Conservation (phyloP, 768 basidiomycete species). For the Suillus decipiens region DNA sequence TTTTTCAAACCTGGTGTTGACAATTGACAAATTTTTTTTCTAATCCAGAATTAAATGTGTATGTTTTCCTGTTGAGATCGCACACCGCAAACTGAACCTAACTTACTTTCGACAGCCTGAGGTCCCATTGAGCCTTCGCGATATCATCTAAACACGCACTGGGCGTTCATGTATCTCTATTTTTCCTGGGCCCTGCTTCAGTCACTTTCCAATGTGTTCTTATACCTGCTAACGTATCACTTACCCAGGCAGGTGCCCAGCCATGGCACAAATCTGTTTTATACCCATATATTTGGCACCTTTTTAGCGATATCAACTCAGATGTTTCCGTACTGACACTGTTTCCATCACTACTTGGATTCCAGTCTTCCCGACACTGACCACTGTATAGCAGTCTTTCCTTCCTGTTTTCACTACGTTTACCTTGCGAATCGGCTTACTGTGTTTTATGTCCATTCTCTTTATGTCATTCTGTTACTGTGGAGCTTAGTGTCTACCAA, state of each 20-base stretch:
- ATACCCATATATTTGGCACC: slow-evolving; percentile 73
- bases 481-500: slow-evolving; percentile 11
- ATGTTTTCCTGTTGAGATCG: slow-evolving; percentile 32
- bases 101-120: slow-evolving; percentile 60
- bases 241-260: slow-evolving; percentile 43
- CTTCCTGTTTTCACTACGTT: slow-evolving; percentile 7
- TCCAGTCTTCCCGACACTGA: slow-evolving; percentile 40
- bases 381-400: slow-evolving; percentile 68
- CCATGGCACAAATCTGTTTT: slow-evolving; percentile 41
- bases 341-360: slow-evolving; percentile 39
- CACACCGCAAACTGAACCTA: slow-evolving; percentile 16
- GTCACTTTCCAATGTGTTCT: slow-evolving; percentile 33
- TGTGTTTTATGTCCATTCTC: slow-evolving; percentile 10
- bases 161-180: slow-evolving; percentile 81
- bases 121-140: slow-evolving; percentile 88
- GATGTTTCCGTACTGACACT: slow-evolving; percentile 63
- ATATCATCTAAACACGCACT: slow-evolving; percentile 67
- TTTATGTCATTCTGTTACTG: slow-evolving; percentile 3
- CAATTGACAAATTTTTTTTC: slow-evolving; percentile 13
- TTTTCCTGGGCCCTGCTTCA: slow-evolving; percentile 46
- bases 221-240: slow-evolving; percentile 51
- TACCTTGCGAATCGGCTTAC: slow-evolving; percentile 21
- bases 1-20: neutral
- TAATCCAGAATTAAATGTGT: slow-evolving; percentile 83
- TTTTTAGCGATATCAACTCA: slow-evolving; percentile 40